Evolutionary conservation across 208 protist species (phyloP), one percentile per base, ranked within the genome.

Genomic region (Leishmania turanica): DNA sequence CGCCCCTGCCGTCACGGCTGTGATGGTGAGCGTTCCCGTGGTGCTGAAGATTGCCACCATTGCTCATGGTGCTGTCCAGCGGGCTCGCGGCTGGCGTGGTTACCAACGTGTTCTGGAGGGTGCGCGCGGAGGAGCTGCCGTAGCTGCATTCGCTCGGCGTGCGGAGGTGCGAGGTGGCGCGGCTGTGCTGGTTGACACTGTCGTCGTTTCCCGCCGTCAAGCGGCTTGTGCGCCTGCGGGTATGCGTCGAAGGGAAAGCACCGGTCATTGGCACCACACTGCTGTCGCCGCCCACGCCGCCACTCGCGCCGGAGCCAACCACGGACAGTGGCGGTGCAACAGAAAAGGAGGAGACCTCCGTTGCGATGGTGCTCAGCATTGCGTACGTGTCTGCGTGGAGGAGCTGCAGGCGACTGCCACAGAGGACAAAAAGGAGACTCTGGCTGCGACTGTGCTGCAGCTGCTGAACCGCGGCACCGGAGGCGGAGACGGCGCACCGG

Each of bases 401-500:
- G 0, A 85, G 77, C 19, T 72, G 82, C 72, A 96, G 84, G 17
- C 82, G 73, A 4, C 83, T 83, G 40, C 87, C 90, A 77, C 87
- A 92, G 17, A 92, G 82, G 31, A 91, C 93, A 85, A 96, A 94
- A 40, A 95, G 73, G 17, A 95, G 70, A 31, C 77, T 85, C 37
- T 94, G 90, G n/a, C 83, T 90, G 11, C 90, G 88, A 76, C 93
- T 93, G 79, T 95, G 91, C 78, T 96, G 91, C 2, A 96, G 34
- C 54, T 89, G 88, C 60, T 87, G 82, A 24, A 96, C 84, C 17
- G 73, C 62, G 2, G 73, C 71, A 2, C 60, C 76, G 9, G 73
- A 40, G 2, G 56, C 47, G 21, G 82, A 85, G 15, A 85, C 54
- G 9, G 65, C 53, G 54, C 82, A 79, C 27, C 77, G 82, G 27